These are phyloP conservation scores for Harringtonia aguacate DNA, from an alignment of 2,329 filamentous ascomycete genomes.

Conservation along the genomic window DNA sequence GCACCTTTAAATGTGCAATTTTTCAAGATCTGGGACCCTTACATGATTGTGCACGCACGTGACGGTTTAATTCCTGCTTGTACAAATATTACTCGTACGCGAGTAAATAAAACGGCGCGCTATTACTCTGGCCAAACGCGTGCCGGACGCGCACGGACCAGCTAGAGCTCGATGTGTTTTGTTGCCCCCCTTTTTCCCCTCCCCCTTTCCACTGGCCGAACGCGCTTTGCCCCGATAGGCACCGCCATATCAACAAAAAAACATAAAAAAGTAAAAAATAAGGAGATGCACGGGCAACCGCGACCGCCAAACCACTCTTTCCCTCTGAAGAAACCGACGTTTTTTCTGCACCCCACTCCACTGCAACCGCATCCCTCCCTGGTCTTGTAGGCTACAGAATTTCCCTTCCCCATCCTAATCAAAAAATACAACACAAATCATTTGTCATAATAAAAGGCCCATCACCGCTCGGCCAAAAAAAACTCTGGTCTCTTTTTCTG, in stretches of 20 bases:
- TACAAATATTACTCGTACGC: too few species aligned
- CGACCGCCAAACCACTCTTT: neutral
- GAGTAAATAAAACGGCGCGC: neutral
- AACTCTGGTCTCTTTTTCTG: neutral
- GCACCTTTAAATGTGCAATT: too few species aligned
- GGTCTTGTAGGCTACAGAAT: slow-evolving; percentile 5
- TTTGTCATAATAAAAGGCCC: neutral
- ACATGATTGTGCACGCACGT: too few species aligned
- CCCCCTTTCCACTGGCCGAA: neutral
- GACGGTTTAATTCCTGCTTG: too few species aligned
- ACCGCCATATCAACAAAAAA: slow-evolving; percentile 2
- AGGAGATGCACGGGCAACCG: neutral
- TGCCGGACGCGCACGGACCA: slow-evolving; percentile 10
- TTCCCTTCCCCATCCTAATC: slow-evolving; percentile 1
- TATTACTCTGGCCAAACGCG: slow-evolving; percentile 1
- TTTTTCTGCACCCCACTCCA: slow-evolving; percentile 1
- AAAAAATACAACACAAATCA: slow-evolving; percentile 2
- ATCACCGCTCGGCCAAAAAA: neutral
- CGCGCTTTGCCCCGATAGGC: slow-evolving; percentile 2
- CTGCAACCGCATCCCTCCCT: slow-evolving; percentile 4
- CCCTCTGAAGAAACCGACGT: neutral
- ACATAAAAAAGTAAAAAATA: neutral
- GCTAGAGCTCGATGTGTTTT: slow-evolving; percentile 1
- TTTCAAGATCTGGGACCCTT: too few species aligned
- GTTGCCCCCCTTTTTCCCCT: slow-evolving; percentile 2